Evolutionary conservation across 495 filamentous ascomycete genomes (phyloP), one percentile per base, ranked within the genome.

Genomic region (Xylaria castorea): DNA sequence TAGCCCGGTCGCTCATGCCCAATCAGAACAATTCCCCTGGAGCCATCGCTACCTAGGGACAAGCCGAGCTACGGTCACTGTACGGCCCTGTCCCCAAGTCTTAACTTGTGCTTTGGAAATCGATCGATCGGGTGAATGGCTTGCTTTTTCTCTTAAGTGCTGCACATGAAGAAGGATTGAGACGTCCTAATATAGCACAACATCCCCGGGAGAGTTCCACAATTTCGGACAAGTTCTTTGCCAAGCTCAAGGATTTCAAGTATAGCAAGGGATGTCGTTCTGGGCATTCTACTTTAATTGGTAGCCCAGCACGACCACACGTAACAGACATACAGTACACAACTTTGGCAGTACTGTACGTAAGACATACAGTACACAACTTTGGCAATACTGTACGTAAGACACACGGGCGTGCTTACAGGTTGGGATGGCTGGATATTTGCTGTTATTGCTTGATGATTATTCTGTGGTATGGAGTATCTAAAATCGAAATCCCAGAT

Each of bases 391-490:
- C 20, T n/a, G 38, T 38, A 68, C 20, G n/a, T 16, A 9, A 18
- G n/a, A 27, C 25, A 42, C 34, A 46, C 12, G 40, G 5, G 9
- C 8, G 5, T n/a, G n/a, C 50, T 46, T 27, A 58, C 50, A 30
- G 5, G 9, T 32, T 5, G 25, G 7, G 7, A 71, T 73, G 50
- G 68, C 64, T 32, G 25, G 6, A 32, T 27, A 57, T 32, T 32
- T 32, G 12, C 53, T 2, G 9, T 32, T 57, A 57, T 57, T 57
- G 5, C 5, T 11, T 32, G 66, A 67, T 77, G 67, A 74, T 70
- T 70, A 68, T 77, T 77, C 75, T 64, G 70, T 79, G 75, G 74
- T 78, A 79, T 75, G 68, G 73, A 76, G 68, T 74, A 75, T 77
- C 73, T 75, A 50, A 11, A 71, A 61, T 69, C 70, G 51, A 74